A percentile compares a stretch with the other conserved stretches of the same genome.
Conservation (phyloP, 2,329 filamentous ascomycete genomes). For the Neofusicoccum parvum region DNA sequence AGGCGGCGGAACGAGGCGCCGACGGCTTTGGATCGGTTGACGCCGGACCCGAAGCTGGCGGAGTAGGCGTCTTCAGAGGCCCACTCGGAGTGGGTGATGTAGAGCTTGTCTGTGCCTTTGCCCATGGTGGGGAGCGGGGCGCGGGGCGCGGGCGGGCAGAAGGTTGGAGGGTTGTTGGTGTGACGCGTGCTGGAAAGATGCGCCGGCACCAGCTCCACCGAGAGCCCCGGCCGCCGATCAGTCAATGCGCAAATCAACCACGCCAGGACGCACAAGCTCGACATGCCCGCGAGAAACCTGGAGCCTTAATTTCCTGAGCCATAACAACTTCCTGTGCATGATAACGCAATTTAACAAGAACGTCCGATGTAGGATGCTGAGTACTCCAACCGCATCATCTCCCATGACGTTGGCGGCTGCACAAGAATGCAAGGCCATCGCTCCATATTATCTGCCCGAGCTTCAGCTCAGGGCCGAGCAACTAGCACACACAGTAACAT, state of each 20-base stretch:
- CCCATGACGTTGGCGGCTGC: neutral
- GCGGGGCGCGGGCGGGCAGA: neutral
- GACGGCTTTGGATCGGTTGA: slow-evolving; percentile 55
- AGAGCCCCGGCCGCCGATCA: slow-evolving; percentile 6
- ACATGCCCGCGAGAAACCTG: no score
- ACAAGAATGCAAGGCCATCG: neutral
- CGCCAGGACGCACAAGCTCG: neutral
- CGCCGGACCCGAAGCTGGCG: slow-evolving; percentile 72
- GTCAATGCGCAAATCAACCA: neutral
- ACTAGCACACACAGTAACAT: neutral
- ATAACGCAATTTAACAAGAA: neutral
- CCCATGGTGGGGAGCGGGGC: slow-evolving; percentile 31
- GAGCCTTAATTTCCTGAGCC: neutral
- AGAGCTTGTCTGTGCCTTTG: slow-evolving; percentile 47
- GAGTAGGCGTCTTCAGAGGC: slow-evolving; percentile 86
- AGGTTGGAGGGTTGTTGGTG: neutral
- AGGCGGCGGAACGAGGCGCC: slow-evolving; percentile 79
- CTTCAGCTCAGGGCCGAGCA: neutral
- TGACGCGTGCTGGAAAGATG: neutral
- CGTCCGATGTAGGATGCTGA: neutral
- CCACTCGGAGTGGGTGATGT: slow-evolving; percentile 98
- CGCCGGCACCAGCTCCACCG: neutral
- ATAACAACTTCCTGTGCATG: neutral
- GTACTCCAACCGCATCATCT: neutral
- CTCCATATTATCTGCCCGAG: neutral